Percentiles rank a stretch among this genome's conserved stretches.
Conservation (phyloP, 140 eudicot species). For the Senecio squalidus region DNA sequence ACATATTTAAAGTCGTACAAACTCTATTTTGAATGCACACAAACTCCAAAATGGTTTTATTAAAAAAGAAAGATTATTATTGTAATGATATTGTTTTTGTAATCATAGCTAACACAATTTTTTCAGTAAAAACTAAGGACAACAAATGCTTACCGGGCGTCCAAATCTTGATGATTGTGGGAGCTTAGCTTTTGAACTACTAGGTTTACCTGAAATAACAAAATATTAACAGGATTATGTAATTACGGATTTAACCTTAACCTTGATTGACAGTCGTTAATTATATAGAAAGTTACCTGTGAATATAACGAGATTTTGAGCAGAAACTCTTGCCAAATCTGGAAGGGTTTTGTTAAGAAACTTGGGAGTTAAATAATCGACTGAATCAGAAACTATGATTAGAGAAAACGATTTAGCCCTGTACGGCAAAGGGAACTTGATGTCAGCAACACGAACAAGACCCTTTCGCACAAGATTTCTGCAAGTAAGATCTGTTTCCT, state of each 20-base stretch:
- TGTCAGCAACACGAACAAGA: constrained; percentile 75
- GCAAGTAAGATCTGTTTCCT: constrained; percentile 66
- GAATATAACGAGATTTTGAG: constrained; percentile 69
- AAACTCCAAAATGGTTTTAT: no score
- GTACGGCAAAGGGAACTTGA: constrained; percentile 78
- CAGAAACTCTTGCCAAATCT: constrained; percentile 64
- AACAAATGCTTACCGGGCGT: no score
- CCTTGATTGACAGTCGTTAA: not conserved
- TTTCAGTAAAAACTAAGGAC: no score
- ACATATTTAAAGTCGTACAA: no score
- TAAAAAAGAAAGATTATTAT: no score
- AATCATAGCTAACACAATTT: no score
- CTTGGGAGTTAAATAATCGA: constrained; percentile 76
- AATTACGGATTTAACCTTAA: not conserved
- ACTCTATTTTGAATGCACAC: no score
- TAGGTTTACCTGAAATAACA: no score
- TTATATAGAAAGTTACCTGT: constrained; percentile 48
- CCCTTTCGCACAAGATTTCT: constrained; percentile 64
- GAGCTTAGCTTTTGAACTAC: no score
- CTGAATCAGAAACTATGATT: constrained; percentile 76
- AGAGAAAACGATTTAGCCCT: constrained; percentile 65
- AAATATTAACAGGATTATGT: no score
- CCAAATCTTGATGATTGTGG: no score
- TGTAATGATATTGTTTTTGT: no score
- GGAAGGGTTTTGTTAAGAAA: constrained; percentile 81